Conservation (phyloP, 345 rosid species). For the Euclidium syriacum region DNA sequence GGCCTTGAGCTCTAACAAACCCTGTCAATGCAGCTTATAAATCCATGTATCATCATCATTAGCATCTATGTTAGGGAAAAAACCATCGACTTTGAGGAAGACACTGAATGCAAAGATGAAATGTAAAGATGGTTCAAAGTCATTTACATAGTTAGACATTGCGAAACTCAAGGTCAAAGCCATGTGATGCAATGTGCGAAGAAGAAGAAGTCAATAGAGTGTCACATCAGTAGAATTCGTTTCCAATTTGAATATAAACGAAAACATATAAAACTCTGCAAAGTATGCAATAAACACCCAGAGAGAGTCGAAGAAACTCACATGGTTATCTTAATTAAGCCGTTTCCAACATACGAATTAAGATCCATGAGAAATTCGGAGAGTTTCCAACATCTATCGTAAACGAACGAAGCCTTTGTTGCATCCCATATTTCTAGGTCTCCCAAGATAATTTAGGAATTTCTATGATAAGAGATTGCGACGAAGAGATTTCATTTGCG, state of each 20-base stretch:
- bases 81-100: not conserved
- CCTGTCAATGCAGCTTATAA: constrained; percentile 13
- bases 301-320: not conserved
- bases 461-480: too few relatives aligned
- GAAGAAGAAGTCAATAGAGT: not conserved
- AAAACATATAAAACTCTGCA: not conserved
- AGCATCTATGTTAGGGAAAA: not conserved
- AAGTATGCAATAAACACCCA: not conserved
- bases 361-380: not conserved
- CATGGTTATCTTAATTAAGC: not conserved
- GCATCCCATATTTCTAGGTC: too few relatives aligned
- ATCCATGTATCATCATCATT: constrained; percentile 3
- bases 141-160: not conserved
- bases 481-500: too few relatives aligned
- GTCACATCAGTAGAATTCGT: not conserved
- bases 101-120: not conserved
- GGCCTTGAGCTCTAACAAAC: constrained; percentile 19
- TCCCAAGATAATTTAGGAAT: too few relatives aligned
- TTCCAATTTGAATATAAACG: not conserved
- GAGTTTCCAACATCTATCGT: not conserved
- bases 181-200: constrained; percentile 4
- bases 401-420: too few relatives aligned
- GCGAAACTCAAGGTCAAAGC: not conserved
- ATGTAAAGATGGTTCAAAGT: not conserved
- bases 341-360: not conserved